Base-by-base conservation (phyloP, 2,329 filamentous ascomycete species). In the Drechslerella dactyloides region DNA sequence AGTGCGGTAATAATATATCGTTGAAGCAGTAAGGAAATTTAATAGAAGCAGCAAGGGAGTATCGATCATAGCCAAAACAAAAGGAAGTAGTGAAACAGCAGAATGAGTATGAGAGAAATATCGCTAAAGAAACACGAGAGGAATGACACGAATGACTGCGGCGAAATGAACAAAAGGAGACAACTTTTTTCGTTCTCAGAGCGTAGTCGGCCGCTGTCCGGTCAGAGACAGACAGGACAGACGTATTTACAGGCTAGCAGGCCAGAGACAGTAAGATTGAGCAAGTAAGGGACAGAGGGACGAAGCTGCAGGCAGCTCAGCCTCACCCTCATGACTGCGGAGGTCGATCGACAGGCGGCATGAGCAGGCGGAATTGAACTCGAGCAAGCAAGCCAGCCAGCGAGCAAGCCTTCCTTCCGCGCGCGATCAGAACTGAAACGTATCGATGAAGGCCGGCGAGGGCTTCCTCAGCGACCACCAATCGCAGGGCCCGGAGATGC, bases 381-480 rank as follows among this genome's bases (percentile, higher is more conserved):
- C 27, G 8, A 33, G 27, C 8, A 3, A 33, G 27, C 27, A 3
- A 33, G 24, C 7, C 30, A 23, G n/a, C n/a, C 33, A 17, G 35
- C 6, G 8, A 8, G 21, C 8, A 10, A 52, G 27, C 4, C 17
- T 33, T 23, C n/a, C 33, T 57, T 48, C 44, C 44, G 44, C 57
- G 46, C 35, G 42, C 51, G 23, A 59, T 72, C 55, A 72, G 42
- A 72, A 72, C 42, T 72, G 68, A 64, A 72, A 72, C 50, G 64
- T 55, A 35, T 72, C 68, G 51, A 72, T 72, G 60, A 72, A 72
- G 19, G 60, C 68, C n/a, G 68, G 68, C 17, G 68, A 65, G 17
- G 68, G 68, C 33, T 57, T 72, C 51, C 33, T 57, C 13, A 61
- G 60, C 40, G 56, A 60, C 68, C 68, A 72, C 60, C 68, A 65